Evolutionary conservation across 441 rosid species (phyloP).

Genomic region (Arabidopsis hybrid): DNA sequence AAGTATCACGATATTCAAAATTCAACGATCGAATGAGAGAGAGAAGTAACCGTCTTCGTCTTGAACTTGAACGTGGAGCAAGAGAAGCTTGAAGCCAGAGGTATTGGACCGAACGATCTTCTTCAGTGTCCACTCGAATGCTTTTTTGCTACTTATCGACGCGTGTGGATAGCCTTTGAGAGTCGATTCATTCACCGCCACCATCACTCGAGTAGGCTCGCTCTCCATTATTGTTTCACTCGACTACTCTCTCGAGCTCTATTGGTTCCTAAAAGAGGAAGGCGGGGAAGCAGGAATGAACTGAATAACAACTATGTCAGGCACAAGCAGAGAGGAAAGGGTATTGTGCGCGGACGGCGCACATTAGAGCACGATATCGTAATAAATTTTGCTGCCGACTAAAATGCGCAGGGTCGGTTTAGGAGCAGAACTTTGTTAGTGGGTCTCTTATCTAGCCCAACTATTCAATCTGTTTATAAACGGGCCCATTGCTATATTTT

Average conservation of each 20-base stretch:
- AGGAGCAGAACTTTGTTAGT: background rate
- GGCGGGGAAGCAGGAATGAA: conserved; percentile 35
- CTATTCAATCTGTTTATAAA: background rate
- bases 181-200: conserved; percentile 89
- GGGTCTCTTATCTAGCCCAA: background rate
- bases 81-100: conserved; percentile 79
- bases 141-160: conserved; percentile 88
- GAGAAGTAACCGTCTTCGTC: conserved; percentile 81
- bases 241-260: conserved; percentile 1
- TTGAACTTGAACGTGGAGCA: conserved; percentile 92
- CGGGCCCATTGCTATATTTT: background rate
- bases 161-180: conserved; percentile 85
- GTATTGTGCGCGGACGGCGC: conserved; percentile 34
- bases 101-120: conserved; percentile 85
- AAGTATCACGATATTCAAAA: conserved; percentile 9
- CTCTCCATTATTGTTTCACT: conserved; percentile 51
- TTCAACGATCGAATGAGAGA: conserved; percentile 18
- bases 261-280: conserved; percentile 16
- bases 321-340: background rate
- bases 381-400: background rate
- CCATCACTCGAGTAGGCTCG: conserved; percentile 75
- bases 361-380: conserved; percentile 4
- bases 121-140: conserved; percentile 89
- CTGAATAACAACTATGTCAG: conserved; percentile 13
- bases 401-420: conserved; percentile 31